Evolutionary conservation across 805 yeast genomes (phyloP), one percentile per base, ranked within the genome.

Genomic region (Yarrowia deformans): DNA sequence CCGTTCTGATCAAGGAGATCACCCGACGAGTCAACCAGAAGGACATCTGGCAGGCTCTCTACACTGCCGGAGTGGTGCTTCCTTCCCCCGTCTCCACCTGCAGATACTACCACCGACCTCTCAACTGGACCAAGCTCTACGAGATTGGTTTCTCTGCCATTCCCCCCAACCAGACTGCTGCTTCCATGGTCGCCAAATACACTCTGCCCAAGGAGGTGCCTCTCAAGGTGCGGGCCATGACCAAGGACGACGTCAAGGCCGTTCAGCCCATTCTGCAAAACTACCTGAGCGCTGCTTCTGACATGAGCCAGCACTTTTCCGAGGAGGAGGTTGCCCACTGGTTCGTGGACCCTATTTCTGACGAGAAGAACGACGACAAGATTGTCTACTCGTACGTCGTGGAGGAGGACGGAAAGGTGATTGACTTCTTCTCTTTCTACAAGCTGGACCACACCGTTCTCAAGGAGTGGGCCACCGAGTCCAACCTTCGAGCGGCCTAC

Each of bases 21-120:
- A 95, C 98, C 4, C 85, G 99, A 77, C 84, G 98, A 73, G 95
- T 95, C 72, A 94, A 95, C 79, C 84, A 86, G 71, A 83, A 84
- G 54, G 86, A 90, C 70, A 90, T 93, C 70, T 95, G 98, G 97
- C 98, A 93, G 78, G 99, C 98, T 0, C 84, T 95, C 70, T 92
- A 91, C 79, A 94, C 99, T 10, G 97, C 94, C 0, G 99, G 98
- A 12, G 87, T 88, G 2, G 88, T 92, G 1, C 82, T 95, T 69
- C 99, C 99, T 29, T 88, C 93, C n/a, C 99, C 99, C 0, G 86
- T 94, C 5, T 82, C 97, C 13, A 87, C 91, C 1, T 89, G 96
- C 77, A 85, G 98, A 71, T 95, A 95, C 78, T 90, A 90, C 50
- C 99, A 95, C 80, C 90, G 99, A 74, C 96, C 98, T 1, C 81